phyloP scores from a whole-genome alignment of 495 filamentous ascomycete genomes.

The Neurospora sp. region DNA sequence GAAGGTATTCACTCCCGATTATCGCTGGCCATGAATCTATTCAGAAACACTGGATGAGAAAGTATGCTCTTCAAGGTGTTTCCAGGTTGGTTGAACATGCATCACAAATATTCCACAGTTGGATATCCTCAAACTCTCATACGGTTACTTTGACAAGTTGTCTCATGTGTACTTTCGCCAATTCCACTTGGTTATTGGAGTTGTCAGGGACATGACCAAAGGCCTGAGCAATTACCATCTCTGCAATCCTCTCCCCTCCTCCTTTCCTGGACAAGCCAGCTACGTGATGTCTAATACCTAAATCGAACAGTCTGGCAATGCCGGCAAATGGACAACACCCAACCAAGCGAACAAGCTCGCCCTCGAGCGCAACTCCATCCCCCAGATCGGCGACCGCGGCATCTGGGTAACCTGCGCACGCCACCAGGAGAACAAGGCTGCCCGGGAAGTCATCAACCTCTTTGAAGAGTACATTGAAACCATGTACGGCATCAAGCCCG shows the following conservation, averaged over 20 bases:
- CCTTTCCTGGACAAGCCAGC: background rate
- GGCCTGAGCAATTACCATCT: background rate
- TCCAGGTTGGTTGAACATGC: background rate
- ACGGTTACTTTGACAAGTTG: background rate
- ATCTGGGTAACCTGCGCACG: constrained; percentile 86
- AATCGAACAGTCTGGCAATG: constrained; percentile 32
- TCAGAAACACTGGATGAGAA: background rate
- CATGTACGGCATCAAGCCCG: constrained; percentile 43
- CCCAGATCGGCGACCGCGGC: constrained; percentile 70
- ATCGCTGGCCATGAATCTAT: background rate
- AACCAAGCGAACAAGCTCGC: constrained; percentile 37
- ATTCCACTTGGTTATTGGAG: background rate
- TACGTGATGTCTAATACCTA: background rate
- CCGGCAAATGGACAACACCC: constrained; percentile 47
- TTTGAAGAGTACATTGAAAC: constrained; percentile 61
- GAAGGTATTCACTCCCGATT: constrained; percentile 12
- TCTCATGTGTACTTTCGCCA: background rate
- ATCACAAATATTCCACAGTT: background rate
- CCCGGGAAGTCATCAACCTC: constrained; percentile 59
- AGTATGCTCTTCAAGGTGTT: background rate
- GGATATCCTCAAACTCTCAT: background rate
- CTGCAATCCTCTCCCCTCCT: background rate
- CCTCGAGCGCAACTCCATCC: constrained; percentile 22
- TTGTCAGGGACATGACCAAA: background rate
- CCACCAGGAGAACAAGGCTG: constrained; percentile 67